Base-by-base conservation (phyloP, 1,284 basidiomycete genomes). In the Chiua sp. region DNA sequence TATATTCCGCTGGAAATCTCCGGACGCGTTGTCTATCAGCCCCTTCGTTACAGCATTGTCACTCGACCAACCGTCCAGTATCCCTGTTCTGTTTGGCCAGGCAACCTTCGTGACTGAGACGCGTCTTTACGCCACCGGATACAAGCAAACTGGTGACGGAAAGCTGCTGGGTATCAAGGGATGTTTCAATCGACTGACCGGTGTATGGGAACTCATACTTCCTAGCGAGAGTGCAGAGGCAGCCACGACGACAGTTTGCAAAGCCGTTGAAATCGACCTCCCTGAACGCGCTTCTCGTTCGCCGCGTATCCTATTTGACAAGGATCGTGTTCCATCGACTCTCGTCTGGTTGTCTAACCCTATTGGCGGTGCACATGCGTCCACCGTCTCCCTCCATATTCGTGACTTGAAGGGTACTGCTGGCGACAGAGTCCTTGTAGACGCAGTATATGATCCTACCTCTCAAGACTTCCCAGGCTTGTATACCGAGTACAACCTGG, bases 181-280 rank as follows among this genome's bases (percentile, higher is more conserved):
- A 22, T 92, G 91, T 71, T 80, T 78, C 62, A 92, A 92, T 66
- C 79, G 89, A 2, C 84, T 85, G 0, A 73, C 80, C 3, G 78
- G 79, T 1, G 82, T 92, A 30, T 90, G 85, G 83, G 75, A 80
- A 51, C 63, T 90, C 26, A 61, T 37, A 20, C 49, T 76, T 51
- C 59, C 63, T 1, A 39, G 20, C 32, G 46, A 59, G 10, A 28
- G 6, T n/a, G 42, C 47, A 11, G 60, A 49, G 37, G 47, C 50
- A 3, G 47, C 47, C 1, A 2, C 51, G 10, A 55, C 28, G n/a
- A 53, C 64, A 32, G 23, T 55, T 5, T 77, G 68, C 57, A 59
- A 62, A 13, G 62, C 68, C 11, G 63, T 64, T 30, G 81, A 80
- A 63, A 66, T 88, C 26, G 83, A 82, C 0, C 64, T 77, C 0